A percentile compares a stretch with the other conserved stretches of the same genome.
These are phyloP conservation scores for Apiospora phragmitis DNA, from an alignment of 2,329 filamentous ascomycete genomes.

Conservation along the genomic window DNA sequence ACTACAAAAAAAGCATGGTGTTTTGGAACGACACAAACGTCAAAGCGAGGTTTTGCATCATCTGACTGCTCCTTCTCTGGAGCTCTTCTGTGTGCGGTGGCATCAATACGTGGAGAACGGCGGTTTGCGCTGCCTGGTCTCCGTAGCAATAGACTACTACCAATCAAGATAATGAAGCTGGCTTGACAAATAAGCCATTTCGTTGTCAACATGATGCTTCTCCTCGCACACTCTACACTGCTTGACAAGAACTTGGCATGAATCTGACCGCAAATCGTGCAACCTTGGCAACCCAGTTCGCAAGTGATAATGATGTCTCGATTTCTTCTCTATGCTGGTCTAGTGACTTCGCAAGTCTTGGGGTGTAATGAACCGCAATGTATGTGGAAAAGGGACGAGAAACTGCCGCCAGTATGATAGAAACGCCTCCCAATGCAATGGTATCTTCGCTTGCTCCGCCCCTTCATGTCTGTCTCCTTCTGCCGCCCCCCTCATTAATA, in stretches of 20 bases:
- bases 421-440: constrained; percentile 4
- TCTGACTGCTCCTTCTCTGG: constrained; percentile 29
- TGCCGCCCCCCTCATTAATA: background rate
- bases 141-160: constrained; percentile 18
- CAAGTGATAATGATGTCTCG: background rate
- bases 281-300: background rate
- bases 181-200: constrained; percentile 16
- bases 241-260: background rate
- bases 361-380: background rate
- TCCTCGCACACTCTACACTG: constrained; percentile 8
- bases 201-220: constrained; percentile 18
- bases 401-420: background rate
- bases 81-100: constrained; percentile 52
- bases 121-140: constrained; percentile 29
- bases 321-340: background rate
- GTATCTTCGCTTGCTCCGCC: background rate
- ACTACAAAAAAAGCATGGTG: constrained; percentile 26
- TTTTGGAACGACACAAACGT: background rate
- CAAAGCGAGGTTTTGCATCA: constrained; percentile 25
- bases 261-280: background rate
- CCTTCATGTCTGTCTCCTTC: background rate
- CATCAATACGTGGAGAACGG: constrained; percentile 69
- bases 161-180: constrained; percentile 21
- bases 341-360: background rate
- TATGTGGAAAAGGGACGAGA: too few species aligned